These are phyloP conservation scores for Coniferiporia sulphurascens DNA, from an alignment of 1,284 basidiomycete species.

Conservation along the genomic window DNA sequence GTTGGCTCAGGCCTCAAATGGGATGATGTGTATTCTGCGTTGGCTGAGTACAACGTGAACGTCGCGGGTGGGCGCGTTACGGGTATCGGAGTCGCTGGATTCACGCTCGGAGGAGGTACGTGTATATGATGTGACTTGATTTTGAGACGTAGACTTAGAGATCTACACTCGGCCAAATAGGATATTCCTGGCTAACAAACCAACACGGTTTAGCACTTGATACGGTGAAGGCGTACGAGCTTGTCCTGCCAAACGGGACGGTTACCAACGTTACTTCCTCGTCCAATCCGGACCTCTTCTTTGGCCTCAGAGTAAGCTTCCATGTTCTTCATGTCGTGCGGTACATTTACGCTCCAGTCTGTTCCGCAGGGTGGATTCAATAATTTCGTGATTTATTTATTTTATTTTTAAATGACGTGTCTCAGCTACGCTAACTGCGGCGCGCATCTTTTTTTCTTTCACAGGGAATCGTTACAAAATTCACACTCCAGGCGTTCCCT, in stretches of 20 bases:
- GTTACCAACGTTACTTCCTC: conserved; percentile 7
- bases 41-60: conserved; percentile 15
- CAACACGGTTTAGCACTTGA: conserved; percentile 16
- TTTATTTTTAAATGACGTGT: no score
- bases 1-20: conserved; percentile 22
- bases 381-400: conserved; percentile 22
- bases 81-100: conserved; percentile 19
- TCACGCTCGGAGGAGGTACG: conserved; percentile 14
- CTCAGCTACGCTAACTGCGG: no score
- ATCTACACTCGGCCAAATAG: neutral
- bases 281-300: conserved; percentile 17
- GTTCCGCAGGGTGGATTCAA: conserved; percentile 15
- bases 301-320: conserved; percentile 9
- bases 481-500: conserved; percentile 48
- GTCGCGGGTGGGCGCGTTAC: conserved; percentile 24
- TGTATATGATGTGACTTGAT: neutral
- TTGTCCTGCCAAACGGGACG: conserved; percentile 14
- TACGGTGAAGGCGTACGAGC: conserved; percentile 11
- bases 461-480: conserved; percentile 58
- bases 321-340: neutral
- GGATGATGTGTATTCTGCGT: conserved; percentile 25
- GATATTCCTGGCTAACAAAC: conserved; percentile 19
- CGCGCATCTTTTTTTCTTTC: neutral
- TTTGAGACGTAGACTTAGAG: no score
- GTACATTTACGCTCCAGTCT: neutral